These are phyloP conservation scores for Ogataea henricii DNA, from an alignment of 805 yeast species.

Conservation along the genomic window DNA sequence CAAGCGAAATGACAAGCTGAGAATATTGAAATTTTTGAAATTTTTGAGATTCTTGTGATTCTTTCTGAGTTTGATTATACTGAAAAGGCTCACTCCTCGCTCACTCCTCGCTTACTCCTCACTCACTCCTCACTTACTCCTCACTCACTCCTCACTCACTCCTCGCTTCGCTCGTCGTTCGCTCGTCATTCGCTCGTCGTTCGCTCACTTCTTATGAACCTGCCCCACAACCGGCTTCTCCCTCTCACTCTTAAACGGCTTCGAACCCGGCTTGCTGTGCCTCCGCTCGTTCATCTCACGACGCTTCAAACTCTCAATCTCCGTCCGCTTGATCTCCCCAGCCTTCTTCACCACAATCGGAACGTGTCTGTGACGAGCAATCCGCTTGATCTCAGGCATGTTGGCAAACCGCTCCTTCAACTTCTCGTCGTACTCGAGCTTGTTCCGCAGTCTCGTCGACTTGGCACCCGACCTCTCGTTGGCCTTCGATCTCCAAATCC, in stretches of 20 bases:
- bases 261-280: slow-evolving; percentile 66
- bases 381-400: slow-evolving; percentile 95
- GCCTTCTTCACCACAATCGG: slow-evolving; percentile 90
- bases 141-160: too few relatives aligned
- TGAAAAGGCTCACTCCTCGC: too few relatives aligned
- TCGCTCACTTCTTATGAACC: slow-evolving; percentile 52
- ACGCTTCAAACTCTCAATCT: slow-evolving; percentile 70
- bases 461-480: slow-evolving; percentile 81
- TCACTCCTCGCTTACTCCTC: too few relatives aligned
- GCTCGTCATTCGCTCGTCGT: slow-evolving; percentile 1
- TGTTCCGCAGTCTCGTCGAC: slow-evolving; percentile 75
- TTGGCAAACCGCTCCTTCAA: slow-evolving; percentile 88
- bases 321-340: slow-evolving; percentile 77
- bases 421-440: slow-evolving; percentile 87
- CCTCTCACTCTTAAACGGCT: slow-evolving; percentile 68
- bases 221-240: slow-evolving; percentile 85
- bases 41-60: too few relatives aligned
- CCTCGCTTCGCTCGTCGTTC: neutral
- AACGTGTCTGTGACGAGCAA: slow-evolving; percentile 87
- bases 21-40: too few relatives aligned
- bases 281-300: slow-evolving; percentile 82
- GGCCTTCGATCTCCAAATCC: slow-evolving; percentile 90
- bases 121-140: too few relatives aligned
- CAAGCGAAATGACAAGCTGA: too few relatives aligned
- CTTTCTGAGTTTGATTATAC: too few relatives aligned